phyloP scores from a whole-genome alignment of 306 rosid species.

The Fragaria ananassa region DNA sequence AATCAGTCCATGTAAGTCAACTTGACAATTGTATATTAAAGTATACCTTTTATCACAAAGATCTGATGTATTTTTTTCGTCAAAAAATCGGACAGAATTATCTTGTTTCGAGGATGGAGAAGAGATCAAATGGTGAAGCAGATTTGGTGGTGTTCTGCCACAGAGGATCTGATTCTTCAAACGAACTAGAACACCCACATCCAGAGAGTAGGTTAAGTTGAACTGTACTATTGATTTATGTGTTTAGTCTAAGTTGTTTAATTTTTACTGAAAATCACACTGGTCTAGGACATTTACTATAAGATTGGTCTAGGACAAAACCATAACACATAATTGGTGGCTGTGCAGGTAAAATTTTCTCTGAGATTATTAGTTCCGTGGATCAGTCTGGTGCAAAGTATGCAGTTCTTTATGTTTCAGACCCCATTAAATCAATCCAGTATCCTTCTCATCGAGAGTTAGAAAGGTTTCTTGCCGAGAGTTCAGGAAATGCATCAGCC shows the following conservation, averaged over 20 bases:
- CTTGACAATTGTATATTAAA: conserved; percentile 23
- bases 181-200: conserved; percentile 36
- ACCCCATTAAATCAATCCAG: conserved; percentile 51
- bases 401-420: conserved; percentile 82
- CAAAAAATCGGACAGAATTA: conserved; percentile 54
- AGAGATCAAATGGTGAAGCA: conserved; percentile 48
- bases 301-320: background rate
- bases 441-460: conserved; percentile 66
- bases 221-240: conserved; percentile 5
- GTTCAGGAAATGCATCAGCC: conserved; percentile 41
- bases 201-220: conserved; percentile 62
- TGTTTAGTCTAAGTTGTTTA: conserved; percentile 12
- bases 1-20: conserved; percentile 64
- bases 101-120: conserved; percentile 57
- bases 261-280: background rate
- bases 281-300: background rate
- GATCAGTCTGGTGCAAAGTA: conserved; percentile 80
- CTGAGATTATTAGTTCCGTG: conserved; percentile 57
- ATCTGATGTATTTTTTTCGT: conserved; percentile 28
- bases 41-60: conserved; percentile 28
- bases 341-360: conserved; percentile 60
- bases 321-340: conserved; percentile 7
- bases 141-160: conserved; percentile 77
- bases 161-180: conserved; percentile 39
- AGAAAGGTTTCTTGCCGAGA: conserved; percentile 77